Percentiles rank a stretch among this genome's conserved stretches.
Evolutionary conservation across 441 rosid genomes (phyloP).

Genomic region (Eutrema salsugineum): DNA sequence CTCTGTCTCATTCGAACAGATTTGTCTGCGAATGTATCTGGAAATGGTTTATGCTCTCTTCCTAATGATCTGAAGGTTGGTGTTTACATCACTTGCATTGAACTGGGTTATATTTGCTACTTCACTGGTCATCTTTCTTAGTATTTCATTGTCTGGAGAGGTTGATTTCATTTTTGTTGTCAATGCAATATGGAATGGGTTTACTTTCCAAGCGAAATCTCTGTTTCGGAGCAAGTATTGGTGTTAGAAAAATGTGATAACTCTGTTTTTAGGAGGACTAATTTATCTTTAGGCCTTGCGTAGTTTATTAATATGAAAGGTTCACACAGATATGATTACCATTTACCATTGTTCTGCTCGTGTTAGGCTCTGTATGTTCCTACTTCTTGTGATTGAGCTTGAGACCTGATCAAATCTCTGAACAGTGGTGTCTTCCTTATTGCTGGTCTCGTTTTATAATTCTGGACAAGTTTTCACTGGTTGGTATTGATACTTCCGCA

Average conservation of each 20-base stretch:
- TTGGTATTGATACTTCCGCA: slow-evolving; percentile 12
- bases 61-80: slow-evolving; percentile 11
- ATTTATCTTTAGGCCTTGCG: not conserved
- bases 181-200: slow-evolving; percentile 41
- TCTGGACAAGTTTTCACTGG: not conserved
- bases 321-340: not conserved
- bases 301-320: not conserved
- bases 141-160: not conserved
- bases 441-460: not conserved
- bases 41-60: slow-evolving; percentile 23
- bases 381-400: not conserved
- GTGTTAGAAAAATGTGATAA: not conserved
- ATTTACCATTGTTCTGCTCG: not conserved
- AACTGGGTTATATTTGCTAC: not conserved
- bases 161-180: not conserved
- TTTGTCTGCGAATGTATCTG: slow-evolving; percentile 9
- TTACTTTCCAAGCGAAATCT: slow-evolving; percentile 42
- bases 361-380: not conserved
- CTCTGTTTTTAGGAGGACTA: not conserved
- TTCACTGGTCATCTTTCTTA: not conserved
- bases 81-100: not conserved
- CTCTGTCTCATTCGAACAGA: slow-evolving; percentile 4
- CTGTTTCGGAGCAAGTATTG: not conserved
- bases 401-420: not conserved
- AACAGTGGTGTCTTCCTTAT: not conserved